phyloP scores from a whole-genome alignment of 768 basidiomycete species.

The Suillus alpinus region DNA sequence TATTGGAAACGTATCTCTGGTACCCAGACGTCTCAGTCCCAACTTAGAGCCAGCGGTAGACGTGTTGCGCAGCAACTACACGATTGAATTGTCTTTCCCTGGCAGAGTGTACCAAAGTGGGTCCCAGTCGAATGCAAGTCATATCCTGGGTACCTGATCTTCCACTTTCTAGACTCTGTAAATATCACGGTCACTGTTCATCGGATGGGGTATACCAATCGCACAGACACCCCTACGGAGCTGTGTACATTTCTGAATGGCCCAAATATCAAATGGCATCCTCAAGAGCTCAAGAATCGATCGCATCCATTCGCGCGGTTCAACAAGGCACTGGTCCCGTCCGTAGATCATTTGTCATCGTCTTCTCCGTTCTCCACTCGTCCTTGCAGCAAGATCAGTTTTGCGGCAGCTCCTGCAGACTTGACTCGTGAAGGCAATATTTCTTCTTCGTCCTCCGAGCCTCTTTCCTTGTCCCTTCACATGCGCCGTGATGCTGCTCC shows the following conservation, averaged over 20 bases:
- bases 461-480: neutral
- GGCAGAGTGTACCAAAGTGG: neutral
- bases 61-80: constrained; percentile 4
- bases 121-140: neutral
- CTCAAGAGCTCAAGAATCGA: neutral
- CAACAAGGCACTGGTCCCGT: neutral
- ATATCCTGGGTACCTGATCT: neutral
- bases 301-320: neutral
- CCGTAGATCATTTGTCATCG: neutral
- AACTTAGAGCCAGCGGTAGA: neutral
- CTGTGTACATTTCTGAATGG: neutral
- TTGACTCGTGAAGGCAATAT: neutral
- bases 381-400: neutral
- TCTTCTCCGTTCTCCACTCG: neutral
- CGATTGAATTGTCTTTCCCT: neutral
- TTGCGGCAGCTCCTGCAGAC: neutral
- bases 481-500: neutral
- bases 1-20: neutral
- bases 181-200: constrained; percentile 7
- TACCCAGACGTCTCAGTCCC: no score
- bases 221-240: neutral
- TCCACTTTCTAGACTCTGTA: neutral
- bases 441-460: neutral
- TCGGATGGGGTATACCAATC: constrained; percentile 13
- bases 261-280: no score